Conservation (phyloP, 2,329 filamentous ascomycete species). For the Zasmidium angulare region DNA sequence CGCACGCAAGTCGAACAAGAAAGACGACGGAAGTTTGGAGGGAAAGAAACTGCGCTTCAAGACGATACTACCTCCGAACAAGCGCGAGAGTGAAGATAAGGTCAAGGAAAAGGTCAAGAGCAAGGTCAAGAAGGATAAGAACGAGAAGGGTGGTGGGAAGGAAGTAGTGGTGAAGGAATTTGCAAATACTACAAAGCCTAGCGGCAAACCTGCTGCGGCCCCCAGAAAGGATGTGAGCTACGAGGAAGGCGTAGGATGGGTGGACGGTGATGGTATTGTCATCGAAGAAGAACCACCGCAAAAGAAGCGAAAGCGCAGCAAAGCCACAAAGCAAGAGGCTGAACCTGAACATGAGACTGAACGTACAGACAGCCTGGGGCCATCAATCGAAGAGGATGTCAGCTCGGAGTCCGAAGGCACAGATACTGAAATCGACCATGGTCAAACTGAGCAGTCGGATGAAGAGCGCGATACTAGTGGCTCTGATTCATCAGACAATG, state of each 20-base stretch:
- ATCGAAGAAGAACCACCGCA: conserved; percentile 57
- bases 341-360: conserved; percentile 3
- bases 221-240: conserved; percentile 57
- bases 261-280: conserved; percentile 74
- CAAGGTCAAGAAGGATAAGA: conserved; percentile 65
- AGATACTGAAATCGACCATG: neutral
- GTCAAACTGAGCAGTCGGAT: neutral
- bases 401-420: conserved; percentile 1
- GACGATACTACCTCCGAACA: conserved; percentile 64
- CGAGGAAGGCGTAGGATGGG: conserved; percentile 84
- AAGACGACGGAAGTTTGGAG: conserved; percentile 64
- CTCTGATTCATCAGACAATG: neutral
- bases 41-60: conserved; percentile 82
- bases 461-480: neutral
- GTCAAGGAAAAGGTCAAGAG: conserved; percentile 61
- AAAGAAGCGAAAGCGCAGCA: conserved; percentile 31
- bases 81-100: conserved; percentile 57
- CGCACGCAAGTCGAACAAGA: conserved; percentile 47
- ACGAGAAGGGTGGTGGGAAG: conserved; percentile 56
- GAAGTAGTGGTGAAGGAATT: conserved; percentile 84
- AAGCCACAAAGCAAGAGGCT: conserved; percentile 10
- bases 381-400: conserved; percentile 9
- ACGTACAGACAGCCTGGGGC: too few species aligned
- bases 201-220: conserved; percentile 43
- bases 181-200: conserved; percentile 70